A percentile compares a stretch with the other conserved stretches of the same genome.
Evolutionary conservation across 108 stramenopile species (phyloP).

Genomic region (Skeletonema menzelii): DNA sequence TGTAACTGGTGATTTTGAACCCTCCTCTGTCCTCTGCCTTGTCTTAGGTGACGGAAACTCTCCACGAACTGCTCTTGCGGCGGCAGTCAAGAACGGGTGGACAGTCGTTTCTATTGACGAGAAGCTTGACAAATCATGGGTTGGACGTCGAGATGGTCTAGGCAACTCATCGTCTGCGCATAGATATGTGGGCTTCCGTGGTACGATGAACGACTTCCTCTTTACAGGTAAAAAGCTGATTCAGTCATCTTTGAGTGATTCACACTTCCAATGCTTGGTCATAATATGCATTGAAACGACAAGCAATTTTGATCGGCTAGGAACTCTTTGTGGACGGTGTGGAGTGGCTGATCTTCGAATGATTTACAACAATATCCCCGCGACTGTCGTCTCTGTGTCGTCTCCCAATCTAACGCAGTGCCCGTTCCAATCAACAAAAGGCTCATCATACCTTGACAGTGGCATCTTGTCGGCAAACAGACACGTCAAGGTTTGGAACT

Average conservation of each 20-base stretch:
- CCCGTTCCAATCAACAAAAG: constrained; percentile 5
- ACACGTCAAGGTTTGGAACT: constrained; percentile 24
- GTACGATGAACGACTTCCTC: constrained; percentile 13
- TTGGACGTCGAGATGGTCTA: constrained; percentile 2
- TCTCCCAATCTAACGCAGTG: constrained; percentile 3
- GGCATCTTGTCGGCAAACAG: constrained; percentile 10
- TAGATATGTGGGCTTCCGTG: constrained; percentile 13
- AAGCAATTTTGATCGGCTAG: constrained; percentile 2
- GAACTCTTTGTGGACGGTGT: constrained; percentile 11
- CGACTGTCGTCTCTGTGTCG: constrained; percentile 23
- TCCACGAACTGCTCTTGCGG: constrained; percentile 20
- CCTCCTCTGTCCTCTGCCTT: constrained; percentile 14
- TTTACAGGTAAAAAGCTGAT: constrained; percentile 4
- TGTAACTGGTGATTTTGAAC: background rate
- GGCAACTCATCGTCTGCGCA: constrained; percentile 2
- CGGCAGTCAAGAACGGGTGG: constrained; percentile 20
- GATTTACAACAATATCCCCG: constrained; percentile 17
- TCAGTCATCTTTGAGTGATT: constrained; percentile 2
- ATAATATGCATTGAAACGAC: constrained; percentile 10
- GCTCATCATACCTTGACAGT: constrained; percentile 5
- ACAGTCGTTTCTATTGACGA: constrained; percentile 16
- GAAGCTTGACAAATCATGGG: constrained; percentile 25
- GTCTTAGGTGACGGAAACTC: constrained; percentile 16
- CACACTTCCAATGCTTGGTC: constrained; percentile 11
- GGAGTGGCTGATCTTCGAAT: constrained; percentile 23